phyloP scores from a whole-genome alignment of 495 filamentous ascomycete species.

The Penicillium turbatum region DNA sequence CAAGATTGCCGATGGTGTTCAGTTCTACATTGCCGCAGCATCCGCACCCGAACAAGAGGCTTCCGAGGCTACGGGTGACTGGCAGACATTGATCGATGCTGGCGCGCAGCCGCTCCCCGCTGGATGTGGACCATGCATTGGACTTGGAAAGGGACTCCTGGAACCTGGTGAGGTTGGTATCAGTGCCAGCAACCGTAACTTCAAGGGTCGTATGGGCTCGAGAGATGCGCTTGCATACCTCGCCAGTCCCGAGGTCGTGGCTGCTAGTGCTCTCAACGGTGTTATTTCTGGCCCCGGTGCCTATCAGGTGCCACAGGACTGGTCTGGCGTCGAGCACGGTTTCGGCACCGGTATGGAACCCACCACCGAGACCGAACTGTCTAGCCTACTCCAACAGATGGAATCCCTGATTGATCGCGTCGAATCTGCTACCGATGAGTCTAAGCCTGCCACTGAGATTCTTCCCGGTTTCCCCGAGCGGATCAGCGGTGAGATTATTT shows the following conservation, averaged over 20 bases:
- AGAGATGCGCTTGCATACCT: constrained; percentile 83
- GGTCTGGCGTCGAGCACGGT: constrained; percentile 61
- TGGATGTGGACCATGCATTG: constrained; percentile 89
- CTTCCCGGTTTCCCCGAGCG: constrained; percentile 51
- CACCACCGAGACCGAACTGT: constrained; percentile 62
- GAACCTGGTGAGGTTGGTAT: constrained; percentile 89
- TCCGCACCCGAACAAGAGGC: constrained; percentile 72
- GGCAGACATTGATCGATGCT: constrained; percentile 77
- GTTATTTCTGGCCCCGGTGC: constrained; percentile 75
- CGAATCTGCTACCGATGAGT: constrained; percentile 19
- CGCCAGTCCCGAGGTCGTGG: constrained; percentile 85
- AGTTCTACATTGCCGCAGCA: constrained; percentile 90
- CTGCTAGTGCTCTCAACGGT: constrained; percentile 77
- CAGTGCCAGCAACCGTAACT: constrained; percentile 83
- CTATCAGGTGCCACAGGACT: constrained; percentile 67
- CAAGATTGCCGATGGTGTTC: constrained; percentile 74
- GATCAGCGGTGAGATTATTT: constrained; percentile 50
- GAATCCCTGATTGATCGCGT: constrained; percentile 44
- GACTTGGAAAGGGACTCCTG: constrained; percentile 75
- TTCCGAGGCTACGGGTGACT: constrained; percentile 80
- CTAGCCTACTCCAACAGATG: constrained; percentile 60
- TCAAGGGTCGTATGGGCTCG: constrained; percentile 88
- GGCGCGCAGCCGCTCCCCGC: constrained; percentile 72
- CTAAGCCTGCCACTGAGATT: constrained; percentile 37
- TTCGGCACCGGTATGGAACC: constrained; percentile 64